Percentiles rank a stretch among this genome's conserved stretches.
Conservation (phyloP, 352 stramenopile genomes). For the Pythium sukuiense region DNA sequence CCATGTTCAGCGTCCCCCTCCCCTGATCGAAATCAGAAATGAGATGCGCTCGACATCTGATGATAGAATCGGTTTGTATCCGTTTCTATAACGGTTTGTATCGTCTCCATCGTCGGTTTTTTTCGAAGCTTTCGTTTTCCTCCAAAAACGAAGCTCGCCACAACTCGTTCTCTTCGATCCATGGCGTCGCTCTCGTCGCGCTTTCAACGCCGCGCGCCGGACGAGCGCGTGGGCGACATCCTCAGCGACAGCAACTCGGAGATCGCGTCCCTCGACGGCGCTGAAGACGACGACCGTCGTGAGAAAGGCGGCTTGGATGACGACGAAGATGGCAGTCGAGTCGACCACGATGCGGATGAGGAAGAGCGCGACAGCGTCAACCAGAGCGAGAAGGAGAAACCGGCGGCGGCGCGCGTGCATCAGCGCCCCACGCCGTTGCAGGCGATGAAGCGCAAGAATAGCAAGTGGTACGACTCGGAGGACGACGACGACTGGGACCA, state of each 20-base stretch:
- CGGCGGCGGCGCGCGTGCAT: constrained; percentile 6
- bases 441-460: constrained; percentile 25
- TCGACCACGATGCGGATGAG: constrained; percentile 36
- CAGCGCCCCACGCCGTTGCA: constrained; percentile 7
- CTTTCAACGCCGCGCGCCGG: constrained; percentile 21
- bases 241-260: constrained; percentile 64
- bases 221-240: constrained; percentile 52
- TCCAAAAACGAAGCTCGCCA: background rate
- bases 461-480: constrained; percentile 30
- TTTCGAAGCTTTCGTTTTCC: constrained; percentile 2
- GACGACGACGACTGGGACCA: constrained; percentile 25
- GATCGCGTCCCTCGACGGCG: constrained; percentile 33
- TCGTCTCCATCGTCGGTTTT: background rate
- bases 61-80: background rate
- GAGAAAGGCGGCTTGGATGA: background rate
- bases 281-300: constrained; percentile 15
- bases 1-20: too few species aligned
- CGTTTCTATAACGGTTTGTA: too few species aligned
- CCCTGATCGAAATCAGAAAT: background rate
- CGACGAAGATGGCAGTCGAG: constrained; percentile 28
- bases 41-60: background rate
- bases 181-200: constrained; percentile 11
- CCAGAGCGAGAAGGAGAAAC: constrained; percentile 19
- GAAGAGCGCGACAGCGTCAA: background rate
- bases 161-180: background rate